Base-by-base conservation (phyloP, 2,329 filamentous ascomycete genomes). In the Sporothrix dimorphospora region DNA sequence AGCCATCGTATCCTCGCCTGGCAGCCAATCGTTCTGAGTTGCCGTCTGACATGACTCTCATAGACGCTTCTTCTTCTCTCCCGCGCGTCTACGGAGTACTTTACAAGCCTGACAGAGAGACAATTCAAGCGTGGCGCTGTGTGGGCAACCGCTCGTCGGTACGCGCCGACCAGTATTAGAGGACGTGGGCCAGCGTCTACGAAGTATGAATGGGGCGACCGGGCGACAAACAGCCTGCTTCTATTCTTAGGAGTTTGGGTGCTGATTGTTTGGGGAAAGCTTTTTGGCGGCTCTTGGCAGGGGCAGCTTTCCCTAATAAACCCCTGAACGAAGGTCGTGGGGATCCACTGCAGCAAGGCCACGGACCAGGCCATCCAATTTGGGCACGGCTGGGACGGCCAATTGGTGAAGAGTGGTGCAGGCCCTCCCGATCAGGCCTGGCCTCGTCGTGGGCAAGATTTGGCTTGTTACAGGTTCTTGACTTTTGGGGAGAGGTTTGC, bases 251-350 rank as follows among this genome's bases (percentile, higher is more conserved):
- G 9, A 24, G 21, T 47, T 47, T 45, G 21, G 40, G 40, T 61
- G 14, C 9, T 12, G 2, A 40, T 27, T 42, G 27, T 61, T 63
- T 38, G 34, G 57, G 34, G n/a, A 30, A 65, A 65, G 61, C 40
- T 11, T 30, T 47, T 27, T 27, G 21, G 61, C 21, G 40, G 61
- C 40, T 47, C 61, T 65, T 65, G 61, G 61, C 61, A 65, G 61
- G 61, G 40, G 59, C 19, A 24, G 19, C 16, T 30, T 16, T 40
- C 53, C 16, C 24, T 38, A 5, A 11, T 5, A 38, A 40, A 40
- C 34, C 57, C 57, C 57, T 63, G 38, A 63, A 24, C 57, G 38
- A 63, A 63, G 38, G 59, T 45, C 38, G 24, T 27, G 9, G 34
- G 16, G 59, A 16, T 12, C 59, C 38, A 65, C 59, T 45, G 59